Percentiles rank a stretch among this genome's conserved stretches.
Conservation (phyloP, 805 yeast genomes). For the Clavispora vitiphila region DNA sequence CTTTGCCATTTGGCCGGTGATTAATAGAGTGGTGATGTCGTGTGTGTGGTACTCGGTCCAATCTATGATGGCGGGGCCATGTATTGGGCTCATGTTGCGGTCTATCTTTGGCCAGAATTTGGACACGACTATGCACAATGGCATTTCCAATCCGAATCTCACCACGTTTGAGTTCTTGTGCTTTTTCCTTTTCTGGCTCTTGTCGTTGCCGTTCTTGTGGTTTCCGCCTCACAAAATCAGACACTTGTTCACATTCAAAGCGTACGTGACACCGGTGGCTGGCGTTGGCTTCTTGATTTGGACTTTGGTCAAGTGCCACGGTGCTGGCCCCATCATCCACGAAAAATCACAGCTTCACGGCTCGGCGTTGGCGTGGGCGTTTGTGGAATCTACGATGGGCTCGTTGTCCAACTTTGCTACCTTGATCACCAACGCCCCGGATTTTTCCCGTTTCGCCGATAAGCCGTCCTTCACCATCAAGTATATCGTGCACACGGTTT, state of each 20-base stretch:
- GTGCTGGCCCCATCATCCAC: constrained; percentile 68
- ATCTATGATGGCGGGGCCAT: constrained; percentile 78
- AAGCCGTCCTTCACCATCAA: constrained; percentile 35
- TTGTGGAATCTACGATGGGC: constrained; percentile 72
- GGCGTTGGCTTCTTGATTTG: constrained; percentile 80
- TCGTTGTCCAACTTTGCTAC: constrained; percentile 84
- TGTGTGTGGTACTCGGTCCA: constrained; percentile 88
- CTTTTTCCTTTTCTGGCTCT: constrained; percentile 79
- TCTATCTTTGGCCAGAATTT: constrained; percentile 66
- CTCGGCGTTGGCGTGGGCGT: constrained; percentile 74
- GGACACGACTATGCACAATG: constrained; percentile 58
- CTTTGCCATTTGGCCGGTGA: constrained; percentile 83
- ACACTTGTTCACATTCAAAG: constrained; percentile 79
- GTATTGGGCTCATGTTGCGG: constrained; percentile 64
- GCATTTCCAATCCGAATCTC: constrained; percentile 53
- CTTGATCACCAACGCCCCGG: constrained; percentile 84
- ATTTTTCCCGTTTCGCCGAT: constrained; percentile 78
- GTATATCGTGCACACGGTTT: constrained; percentile 43
- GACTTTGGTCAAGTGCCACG: constrained; percentile 77
- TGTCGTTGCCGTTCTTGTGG: constrained; percentile 74
- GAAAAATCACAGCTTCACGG: constrained; percentile 52
- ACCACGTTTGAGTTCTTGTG: constrained; percentile 69
- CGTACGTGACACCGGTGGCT: constrained; percentile 73
- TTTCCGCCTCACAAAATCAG: constrained; percentile 78
- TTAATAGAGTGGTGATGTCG: constrained; percentile 85